phyloP scores from a whole-genome alignment of 768 basidiomycete genomes.

The Suillus subluteus region DNA sequence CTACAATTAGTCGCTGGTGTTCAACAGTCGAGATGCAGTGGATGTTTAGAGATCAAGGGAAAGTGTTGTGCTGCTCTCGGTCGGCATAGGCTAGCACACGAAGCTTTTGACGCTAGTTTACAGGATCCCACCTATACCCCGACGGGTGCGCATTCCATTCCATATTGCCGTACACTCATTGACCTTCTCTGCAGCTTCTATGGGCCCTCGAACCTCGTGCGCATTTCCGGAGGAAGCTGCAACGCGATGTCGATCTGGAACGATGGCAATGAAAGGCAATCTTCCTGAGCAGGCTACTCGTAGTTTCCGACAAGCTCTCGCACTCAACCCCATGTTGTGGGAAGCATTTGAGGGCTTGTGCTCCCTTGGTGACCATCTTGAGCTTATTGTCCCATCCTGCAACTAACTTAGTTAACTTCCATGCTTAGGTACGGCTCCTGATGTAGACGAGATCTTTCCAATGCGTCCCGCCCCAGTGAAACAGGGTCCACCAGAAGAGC shows the following conservation, averaged over 20 bases:
- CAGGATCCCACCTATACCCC: slow-evolving; percentile 55
- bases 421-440: slow-evolving; percentile 63
- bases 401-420: slow-evolving; percentile 22
- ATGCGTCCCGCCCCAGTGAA: slow-evolving; percentile 60
- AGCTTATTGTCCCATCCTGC: slow-evolving; percentile 11
- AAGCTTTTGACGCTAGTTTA: slow-evolving; percentile 67
- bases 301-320: slow-evolving; percentile 74
- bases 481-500: slow-evolving; percentile 56
- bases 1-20: slow-evolving; percentile 68
- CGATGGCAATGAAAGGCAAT: slow-evolving; percentile 78
- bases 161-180: slow-evolving; percentile 17
- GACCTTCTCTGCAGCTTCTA: slow-evolving; percentile 49
- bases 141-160: slow-evolving; percentile 50
- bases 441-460: slow-evolving; percentile 75
- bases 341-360: slow-evolving; percentile 93
- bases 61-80: slow-evolving; percentile 75
- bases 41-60: slow-evolving; percentile 80
- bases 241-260: slow-evolving; percentile 76
- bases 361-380: slow-evolving; percentile 57
- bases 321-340: slow-evolving; percentile 81
- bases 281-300: slow-evolving; percentile 70
- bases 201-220: slow-evolving; percentile 53
- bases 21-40: slow-evolving; percentile 62
- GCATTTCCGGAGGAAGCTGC: slow-evolving; percentile 74
- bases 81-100: slow-evolving; percentile 75